Evolutionary conservation across 2,329 filamentous ascomycete genomes (phyloP), one percentile per base, ranked within the genome.

Genomic region (Scorias spongiosa): DNA sequence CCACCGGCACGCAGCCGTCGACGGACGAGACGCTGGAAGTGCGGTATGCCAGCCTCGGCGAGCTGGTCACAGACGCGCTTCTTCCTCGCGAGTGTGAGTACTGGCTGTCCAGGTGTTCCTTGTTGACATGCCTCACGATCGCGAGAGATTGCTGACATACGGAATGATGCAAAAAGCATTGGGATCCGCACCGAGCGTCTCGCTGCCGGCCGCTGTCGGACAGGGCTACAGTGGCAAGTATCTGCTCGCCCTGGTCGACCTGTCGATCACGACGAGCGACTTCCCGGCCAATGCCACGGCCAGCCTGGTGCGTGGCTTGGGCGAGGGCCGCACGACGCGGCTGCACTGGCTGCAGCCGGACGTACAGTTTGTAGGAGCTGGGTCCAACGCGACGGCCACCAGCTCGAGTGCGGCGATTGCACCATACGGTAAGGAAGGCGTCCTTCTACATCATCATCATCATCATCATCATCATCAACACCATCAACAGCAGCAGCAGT

Each of bases 331-430:
- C 17, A 57, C 56, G 2, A 59, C 57, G 1, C 50, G 55, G 5
- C 50, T 58, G 5, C 57, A 59, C 47, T 59, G 54, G 56, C 51
- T 52, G 37, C 55, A 57, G 42, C 49, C 51, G 9, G 48, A 53
- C 36, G 40, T 57, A 39, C 50, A 47, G 2, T 54, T 55, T 12
- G 42, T 45, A 18, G 32, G 20, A 4, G 20, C 20, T 7, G 20
- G 20, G 20, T 15, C 42, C 11, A 47, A 50, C 34, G 53, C 47
- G 9, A 46, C 42, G 7, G 48, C 56, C 7, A 20, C 49, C 5
- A 51, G 48, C 37, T 43, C 41, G 40, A 49, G 47, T 12, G 15
- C 44, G 2, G 44, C 55, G 0, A 29, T 56, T 5, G 54, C 56
- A 2, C 44, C 42, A 11, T 58, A 59, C 38, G 47, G 51, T 50